These are phyloP conservation scores for Yamadazyma pseudoaaseri DNA, from an alignment of 1,139 yeast species.

Conservation along the genomic window DNA sequence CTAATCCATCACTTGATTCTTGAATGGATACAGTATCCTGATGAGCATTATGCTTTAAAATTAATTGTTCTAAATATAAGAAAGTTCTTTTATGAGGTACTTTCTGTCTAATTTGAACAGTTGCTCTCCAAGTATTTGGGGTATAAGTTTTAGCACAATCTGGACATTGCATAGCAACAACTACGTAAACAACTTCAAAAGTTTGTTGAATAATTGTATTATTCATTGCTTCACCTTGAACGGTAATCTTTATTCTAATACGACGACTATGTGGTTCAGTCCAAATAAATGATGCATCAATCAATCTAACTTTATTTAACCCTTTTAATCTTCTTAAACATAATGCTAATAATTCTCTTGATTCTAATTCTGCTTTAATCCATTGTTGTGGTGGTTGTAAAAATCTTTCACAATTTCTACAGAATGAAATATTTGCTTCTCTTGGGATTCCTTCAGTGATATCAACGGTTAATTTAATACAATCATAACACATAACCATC, in stretches of 20 bases:
- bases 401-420: conserved; percentile 96
- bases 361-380: conserved; percentile 88
- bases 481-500: conserved; percentile 94
- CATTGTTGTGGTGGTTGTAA: conserved; percentile 94
- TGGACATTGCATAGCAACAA: conserved; percentile 95
- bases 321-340: conserved; percentile 90
- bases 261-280: conserved; percentile 99
- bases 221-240: conserved; percentile 94
- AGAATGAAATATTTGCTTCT: conserved; percentile 88
- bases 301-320: conserved; percentile 78
- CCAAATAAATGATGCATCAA: conserved; percentile 96
- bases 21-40: conserved; percentile 90
- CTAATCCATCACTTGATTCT: conserved; percentile 92
- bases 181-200: conserved; percentile 92
- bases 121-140: conserved; percentile 96
- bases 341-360: conserved; percentile 86
- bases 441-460: conserved; percentile 95
- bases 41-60: conserved; percentile 91
- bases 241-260: conserved; percentile 84
- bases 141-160: conserved; percentile 98
- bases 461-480: conserved; percentile 91
- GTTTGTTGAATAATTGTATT: conserved; percentile 93
- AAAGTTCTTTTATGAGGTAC: conserved; percentile 97
- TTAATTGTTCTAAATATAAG: conserved; percentile 89
- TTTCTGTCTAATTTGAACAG: conserved; percentile 96